Evolutionary conservation across 306 rosid species (phyloP).

Genomic region (Acacia crassicarpa): DNA sequence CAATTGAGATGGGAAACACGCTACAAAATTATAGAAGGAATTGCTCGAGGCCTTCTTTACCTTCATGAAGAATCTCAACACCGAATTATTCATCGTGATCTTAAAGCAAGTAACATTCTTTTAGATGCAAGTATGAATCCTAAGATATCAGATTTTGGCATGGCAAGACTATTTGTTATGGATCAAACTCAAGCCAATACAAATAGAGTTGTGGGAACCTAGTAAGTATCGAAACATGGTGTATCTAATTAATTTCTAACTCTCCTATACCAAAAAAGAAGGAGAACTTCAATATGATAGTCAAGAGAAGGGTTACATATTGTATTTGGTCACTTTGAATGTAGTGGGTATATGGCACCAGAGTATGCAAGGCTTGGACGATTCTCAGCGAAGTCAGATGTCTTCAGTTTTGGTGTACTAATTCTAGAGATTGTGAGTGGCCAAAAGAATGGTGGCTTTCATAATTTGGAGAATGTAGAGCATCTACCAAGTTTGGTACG

Average conservation of each 20-base stretch:
- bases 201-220: too few species aligned
- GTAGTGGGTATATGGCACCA: slow-evolving; percentile 4
- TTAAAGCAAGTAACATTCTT: not conserved
- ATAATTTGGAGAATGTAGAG: slow-evolving; percentile 15
- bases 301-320: not conserved
- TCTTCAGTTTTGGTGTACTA: not conserved
- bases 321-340: not conserved
- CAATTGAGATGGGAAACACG: too few species aligned
- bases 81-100: slow-evolving; percentile 33
- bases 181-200: too few species aligned
- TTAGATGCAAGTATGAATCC: too few species aligned
- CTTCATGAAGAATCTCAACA: slow-evolving; percentile 32
- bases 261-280: not conserved
- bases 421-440: slow-evolving; percentile 10
- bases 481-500: slow-evolving; percentile 40
- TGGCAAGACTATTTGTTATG: too few species aligned
- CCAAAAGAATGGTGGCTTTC: slow-evolving; percentile 21
- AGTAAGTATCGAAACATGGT: not conserved
- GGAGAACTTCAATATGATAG: not conserved
- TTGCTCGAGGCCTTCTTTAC: slow-evolving; percentile 26
- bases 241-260: not conserved
- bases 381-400: not conserved
- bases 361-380: not conserved
- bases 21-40: slow-evolving; percentile 18
- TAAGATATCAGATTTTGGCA: too few species aligned